Conservation (phyloP, 1,284 basidiomycete genomes). For the Melampsora larici-populina region DNA sequence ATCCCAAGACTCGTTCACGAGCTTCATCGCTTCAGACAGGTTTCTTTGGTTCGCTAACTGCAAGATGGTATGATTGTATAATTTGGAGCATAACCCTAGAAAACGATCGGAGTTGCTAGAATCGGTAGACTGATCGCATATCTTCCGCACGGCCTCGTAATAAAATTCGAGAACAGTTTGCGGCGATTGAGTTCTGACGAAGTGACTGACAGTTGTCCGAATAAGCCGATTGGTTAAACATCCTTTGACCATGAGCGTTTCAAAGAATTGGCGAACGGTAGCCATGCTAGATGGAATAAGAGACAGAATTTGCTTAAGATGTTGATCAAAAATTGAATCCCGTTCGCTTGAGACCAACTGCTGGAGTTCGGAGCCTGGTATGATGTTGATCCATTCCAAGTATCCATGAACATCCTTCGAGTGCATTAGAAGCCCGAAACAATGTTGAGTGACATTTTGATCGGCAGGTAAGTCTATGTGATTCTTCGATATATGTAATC, state of each 20-base stretch:
- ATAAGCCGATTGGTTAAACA: constrained; percentile 17
- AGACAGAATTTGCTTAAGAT: constrained; percentile 33
- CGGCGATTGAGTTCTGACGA: constrained; percentile 28
- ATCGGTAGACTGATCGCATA: neutral
- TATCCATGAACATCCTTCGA: constrained; percentile 20
- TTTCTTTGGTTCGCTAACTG: constrained; percentile 42
- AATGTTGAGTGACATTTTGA: constrained; percentile 29
- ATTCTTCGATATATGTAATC: constrained; percentile 22
- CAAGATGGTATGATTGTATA: constrained; percentile 28
- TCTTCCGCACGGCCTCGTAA: constrained; percentile 8
- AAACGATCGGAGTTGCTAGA: neutral
- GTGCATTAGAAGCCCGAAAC: constrained; percentile 28
- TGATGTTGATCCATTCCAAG: constrained; percentile 33
- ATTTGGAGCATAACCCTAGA: neutral
- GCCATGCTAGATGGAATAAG: constrained; percentile 6
- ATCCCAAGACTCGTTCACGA: neutral
- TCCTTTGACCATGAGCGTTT: constrained; percentile 15
- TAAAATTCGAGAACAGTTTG: neutral
- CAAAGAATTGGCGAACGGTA: constrained; percentile 6
- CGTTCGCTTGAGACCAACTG: neutral
- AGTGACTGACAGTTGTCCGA: constrained; percentile 23
- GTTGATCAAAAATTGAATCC: constrained; percentile 20
- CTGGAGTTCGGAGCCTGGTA: constrained; percentile 21
- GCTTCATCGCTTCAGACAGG: constrained; percentile 28
- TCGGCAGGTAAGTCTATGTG: constrained; percentile 29